A percentile compares a stretch with the other conserved stretches of the same genome.
Conservation (phyloP, 1,139 yeast species). For the Pichia sp. region DNA sequence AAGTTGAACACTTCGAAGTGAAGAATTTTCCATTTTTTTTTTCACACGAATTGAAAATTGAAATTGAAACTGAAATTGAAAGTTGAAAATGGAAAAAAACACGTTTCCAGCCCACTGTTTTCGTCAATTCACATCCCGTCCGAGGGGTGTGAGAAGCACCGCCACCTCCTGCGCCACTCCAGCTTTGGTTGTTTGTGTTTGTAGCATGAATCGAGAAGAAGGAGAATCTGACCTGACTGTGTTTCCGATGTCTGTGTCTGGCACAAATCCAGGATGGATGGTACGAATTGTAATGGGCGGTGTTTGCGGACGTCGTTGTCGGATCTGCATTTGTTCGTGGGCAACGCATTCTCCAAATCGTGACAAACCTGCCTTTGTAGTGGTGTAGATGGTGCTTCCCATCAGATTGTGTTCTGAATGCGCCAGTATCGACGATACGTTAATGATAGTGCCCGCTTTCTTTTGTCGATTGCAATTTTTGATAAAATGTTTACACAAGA, state of each 20-base stretch:
- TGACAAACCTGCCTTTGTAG: slow-evolving; percentile 70
- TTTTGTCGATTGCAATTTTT: slow-evolving; percentile 26
- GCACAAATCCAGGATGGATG: slow-evolving; percentile 56
- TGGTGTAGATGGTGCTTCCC: slow-evolving; percentile 75
- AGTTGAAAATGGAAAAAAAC: not conserved
- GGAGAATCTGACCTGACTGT: slow-evolving; percentile 25
- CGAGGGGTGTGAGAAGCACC: not conserved
- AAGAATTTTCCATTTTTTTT: not conserved
- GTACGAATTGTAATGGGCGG: not conserved
- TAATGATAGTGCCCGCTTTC: slow-evolving; percentile 36
- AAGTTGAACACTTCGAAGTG: not conserved
- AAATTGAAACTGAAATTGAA: not conserved
- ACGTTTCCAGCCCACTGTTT: no score
- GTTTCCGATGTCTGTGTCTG: slow-evolving; percentile 66
- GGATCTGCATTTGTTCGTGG: slow-evolving; percentile 46
- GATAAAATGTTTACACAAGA: slow-evolving; percentile 44
- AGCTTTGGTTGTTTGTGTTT: not conserved
- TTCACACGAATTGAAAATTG: not conserved
- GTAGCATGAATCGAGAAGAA: not conserved
- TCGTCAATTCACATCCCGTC: not conserved
- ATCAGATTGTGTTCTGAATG: slow-evolving; percentile 30
- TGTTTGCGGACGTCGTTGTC: slow-evolving; percentile 9
- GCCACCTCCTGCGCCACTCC: slow-evolving; percentile 5
- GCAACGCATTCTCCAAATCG: slow-evolving; percentile 65
- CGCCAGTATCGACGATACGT: slow-evolving; percentile 70